These are phyloP conservation scores for Dipodascus geniculatus DNA, from an alignment of 805 yeast species.

Conservation along the genomic window DNA sequence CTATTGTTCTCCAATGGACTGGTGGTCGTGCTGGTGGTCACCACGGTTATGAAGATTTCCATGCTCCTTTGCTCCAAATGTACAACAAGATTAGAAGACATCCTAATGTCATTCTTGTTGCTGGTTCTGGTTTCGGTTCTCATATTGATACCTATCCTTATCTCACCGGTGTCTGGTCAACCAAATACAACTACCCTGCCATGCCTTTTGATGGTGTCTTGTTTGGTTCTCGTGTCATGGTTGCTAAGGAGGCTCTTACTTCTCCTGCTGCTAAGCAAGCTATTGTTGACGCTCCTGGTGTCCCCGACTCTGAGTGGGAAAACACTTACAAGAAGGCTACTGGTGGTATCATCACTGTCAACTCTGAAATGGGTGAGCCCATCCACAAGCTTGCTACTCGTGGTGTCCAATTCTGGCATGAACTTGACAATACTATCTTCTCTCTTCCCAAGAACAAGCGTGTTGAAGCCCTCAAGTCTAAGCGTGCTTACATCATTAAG, in stretches of 20 bases:
- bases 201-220: slow-evolving; percentile 98
- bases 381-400: slow-evolving; percentile 97
- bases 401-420: slow-evolving; percentile 96
- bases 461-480: slow-evolving; percentile 64
- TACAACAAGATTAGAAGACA: slow-evolving; percentile 89
- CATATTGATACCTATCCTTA: slow-evolving; percentile 96
- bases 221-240: slow-evolving; percentile 95
- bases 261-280: slow-evolving; percentile 89
- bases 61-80: slow-evolving; percentile 92
- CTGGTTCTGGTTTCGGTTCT: slow-evolving; percentile 98
- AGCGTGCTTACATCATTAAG: slow-evolving; percentile 75
- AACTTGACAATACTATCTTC: slow-evolving; percentile 89
- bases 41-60: slow-evolving; percentile 98
- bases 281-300: slow-evolving; percentile 86
- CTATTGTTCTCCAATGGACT: slow-evolving; percentile 97
- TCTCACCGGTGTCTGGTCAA: slow-evolving; percentile 96
- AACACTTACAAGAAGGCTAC: slow-evolving; percentile 86
- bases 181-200: slow-evolving; percentile 76
- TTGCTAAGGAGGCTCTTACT: slow-evolving; percentile 91
- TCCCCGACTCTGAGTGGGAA: slow-evolving; percentile 83
- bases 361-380: slow-evolving; percentile 99
- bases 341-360: slow-evolving; percentile 93
- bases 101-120: slow-evolving; percentile 77
- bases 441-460: slow-evolving; percentile 78
- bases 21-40: slow-evolving; percentile 99